A percentile compares a stretch with the other conserved stretches of the same genome.
Conservation (phyloP, 306 rosid species). For the Herpetospermum pedunculosum region DNA sequence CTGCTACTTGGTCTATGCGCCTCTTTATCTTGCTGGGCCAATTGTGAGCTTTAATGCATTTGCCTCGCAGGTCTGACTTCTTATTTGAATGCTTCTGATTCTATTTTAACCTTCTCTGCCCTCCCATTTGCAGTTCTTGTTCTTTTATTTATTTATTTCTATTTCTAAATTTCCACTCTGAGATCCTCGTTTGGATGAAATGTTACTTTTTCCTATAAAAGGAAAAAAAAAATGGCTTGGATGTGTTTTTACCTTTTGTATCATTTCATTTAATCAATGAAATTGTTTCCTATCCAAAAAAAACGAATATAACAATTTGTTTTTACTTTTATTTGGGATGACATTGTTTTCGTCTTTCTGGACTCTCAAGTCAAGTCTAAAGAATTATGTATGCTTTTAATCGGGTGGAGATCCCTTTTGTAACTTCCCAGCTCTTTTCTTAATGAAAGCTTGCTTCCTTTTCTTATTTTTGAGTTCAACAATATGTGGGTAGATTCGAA, state of each 20-base stretch:
- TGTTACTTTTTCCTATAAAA: no score
- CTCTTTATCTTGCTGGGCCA: constrained; percentile 90
- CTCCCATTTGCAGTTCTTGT: not conserved
- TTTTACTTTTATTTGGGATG: not conserved
- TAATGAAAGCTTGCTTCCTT: not conserved
- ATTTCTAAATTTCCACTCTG: not conserved
- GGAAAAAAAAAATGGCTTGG: no score
- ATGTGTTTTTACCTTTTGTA: no score
- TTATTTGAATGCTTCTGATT: constrained; percentile 3
- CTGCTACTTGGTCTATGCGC: constrained; percentile 79
- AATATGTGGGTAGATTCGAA: no score
- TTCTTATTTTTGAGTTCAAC: not conserved
- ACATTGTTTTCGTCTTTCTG: not conserved
- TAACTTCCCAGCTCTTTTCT: not conserved
- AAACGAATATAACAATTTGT: no score
- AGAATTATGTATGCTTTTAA: not conserved
- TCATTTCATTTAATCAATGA: no score
- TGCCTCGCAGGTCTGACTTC: constrained; percentile 74
- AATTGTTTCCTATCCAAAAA: no score
- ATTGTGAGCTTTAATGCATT: constrained; percentile 86
- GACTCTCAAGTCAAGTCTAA: not conserved
- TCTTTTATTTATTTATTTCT: not conserved
- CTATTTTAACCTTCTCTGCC: not conserved
- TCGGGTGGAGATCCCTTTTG: not conserved
- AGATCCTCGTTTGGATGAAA: no score